A percentile compares a stretch with the other conserved stretches of the same genome.
Evolutionary conservation across 2,329 filamentous ascomycete species (phyloP).

Genomic region (Ophiobolus disseminans): DNA sequence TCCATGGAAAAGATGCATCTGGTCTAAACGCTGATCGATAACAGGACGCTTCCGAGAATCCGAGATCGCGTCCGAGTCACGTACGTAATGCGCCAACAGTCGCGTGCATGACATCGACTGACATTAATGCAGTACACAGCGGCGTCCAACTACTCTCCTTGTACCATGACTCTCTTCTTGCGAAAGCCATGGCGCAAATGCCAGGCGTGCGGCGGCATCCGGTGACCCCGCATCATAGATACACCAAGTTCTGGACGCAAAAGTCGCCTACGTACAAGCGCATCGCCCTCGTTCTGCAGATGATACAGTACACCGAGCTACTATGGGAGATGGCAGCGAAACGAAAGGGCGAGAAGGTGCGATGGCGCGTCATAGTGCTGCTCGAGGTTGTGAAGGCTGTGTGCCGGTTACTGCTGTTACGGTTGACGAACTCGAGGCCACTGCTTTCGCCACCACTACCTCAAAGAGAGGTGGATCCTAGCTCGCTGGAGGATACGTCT

Average conservation of each 20-base stretch:
- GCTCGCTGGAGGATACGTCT: conserved; percentile 61
- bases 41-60: conserved; percentile 86
- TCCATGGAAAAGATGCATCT: conserved; percentile 5
- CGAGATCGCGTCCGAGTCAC: conserved; percentile 90
- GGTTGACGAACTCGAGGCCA: conserved; percentile 81
- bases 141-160: conserved; percentile 87
- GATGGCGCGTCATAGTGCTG: conserved; percentile 87
- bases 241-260: conserved; percentile 69
- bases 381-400: conserved; percentile 87
- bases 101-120: conserved; percentile 18
- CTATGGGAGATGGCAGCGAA: conserved; percentile 98
- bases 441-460: conserved; percentile 84
- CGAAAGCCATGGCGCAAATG: conserved; percentile 66
- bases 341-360: conserved; percentile 76
- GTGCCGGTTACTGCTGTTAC: conserved; percentile 79
- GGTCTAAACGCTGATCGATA: conserved; percentile 22
- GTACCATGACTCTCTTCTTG: conserved; percentile 89
- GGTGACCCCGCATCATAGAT: conserved; percentile 66
- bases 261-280: conserved; percentile 76
- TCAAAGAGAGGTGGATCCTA: conserved; percentile 79
- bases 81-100: conserved; percentile 50
- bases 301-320: conserved; percentile 93
- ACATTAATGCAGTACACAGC: conserved; percentile 69
- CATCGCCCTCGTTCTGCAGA: conserved; percentile 81
- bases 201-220: conserved; percentile 60